phyloP scores from a whole-genome alignment of 345 rosid species.

The Arabidopsis thaliana region DNA sequence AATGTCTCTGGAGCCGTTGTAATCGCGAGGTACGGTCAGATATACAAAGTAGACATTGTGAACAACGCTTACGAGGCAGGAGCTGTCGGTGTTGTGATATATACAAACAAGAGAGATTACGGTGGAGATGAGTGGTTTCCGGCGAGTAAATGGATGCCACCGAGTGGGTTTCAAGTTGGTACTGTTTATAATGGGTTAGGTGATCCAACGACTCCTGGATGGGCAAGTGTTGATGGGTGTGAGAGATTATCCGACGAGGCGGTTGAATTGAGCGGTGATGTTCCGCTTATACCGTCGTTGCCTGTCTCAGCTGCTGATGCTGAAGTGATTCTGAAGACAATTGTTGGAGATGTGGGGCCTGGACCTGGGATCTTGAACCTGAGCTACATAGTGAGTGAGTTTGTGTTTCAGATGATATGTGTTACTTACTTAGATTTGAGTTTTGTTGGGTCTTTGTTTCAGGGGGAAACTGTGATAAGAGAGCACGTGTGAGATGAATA shows the following conservation, averaged over 20 bases:
- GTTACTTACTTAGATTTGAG: not conserved
- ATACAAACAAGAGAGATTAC: slow-evolving; percentile 72
- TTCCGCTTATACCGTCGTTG: slow-evolving; percentile 74
- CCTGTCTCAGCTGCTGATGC: slow-evolving; percentile 77
- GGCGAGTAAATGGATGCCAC: slow-evolving; percentile 72
- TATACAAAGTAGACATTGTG: slow-evolving; percentile 82
- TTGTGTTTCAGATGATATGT: slow-evolving; percentile 2
- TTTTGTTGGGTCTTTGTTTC: slow-evolving; percentile 32
- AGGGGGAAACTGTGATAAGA: too few species aligned
- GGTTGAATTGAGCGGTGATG: slow-evolving; percentile 57
- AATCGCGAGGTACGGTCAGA: slow-evolving; percentile 68
- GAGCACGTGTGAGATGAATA: too few species aligned
- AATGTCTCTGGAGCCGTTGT: slow-evolving; percentile 57
- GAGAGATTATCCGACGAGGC: slow-evolving; percentile 71
- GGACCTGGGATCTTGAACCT: slow-evolving; percentile 76
- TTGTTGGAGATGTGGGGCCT: slow-evolving; percentile 73
- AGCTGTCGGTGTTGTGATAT: slow-evolving; percentile 66
- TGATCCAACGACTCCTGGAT: slow-evolving; percentile 85
- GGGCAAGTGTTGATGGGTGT: slow-evolving; percentile 73
- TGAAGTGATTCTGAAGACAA: slow-evolving; percentile 59
- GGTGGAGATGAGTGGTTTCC: slow-evolving; percentile 67
- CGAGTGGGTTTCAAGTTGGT: slow-evolving; percentile 87
- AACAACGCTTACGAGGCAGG: slow-evolving; percentile 66
- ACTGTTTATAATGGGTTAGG: slow-evolving; percentile 65
- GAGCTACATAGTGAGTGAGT: slow-evolving; percentile 65